Percentiles rank a stretch among this genome's conserved stretches.
Evolutionary conservation across 1,284 basidiomycete genomes (phyloP).

Genomic region (Grifola frondosa): DNA sequence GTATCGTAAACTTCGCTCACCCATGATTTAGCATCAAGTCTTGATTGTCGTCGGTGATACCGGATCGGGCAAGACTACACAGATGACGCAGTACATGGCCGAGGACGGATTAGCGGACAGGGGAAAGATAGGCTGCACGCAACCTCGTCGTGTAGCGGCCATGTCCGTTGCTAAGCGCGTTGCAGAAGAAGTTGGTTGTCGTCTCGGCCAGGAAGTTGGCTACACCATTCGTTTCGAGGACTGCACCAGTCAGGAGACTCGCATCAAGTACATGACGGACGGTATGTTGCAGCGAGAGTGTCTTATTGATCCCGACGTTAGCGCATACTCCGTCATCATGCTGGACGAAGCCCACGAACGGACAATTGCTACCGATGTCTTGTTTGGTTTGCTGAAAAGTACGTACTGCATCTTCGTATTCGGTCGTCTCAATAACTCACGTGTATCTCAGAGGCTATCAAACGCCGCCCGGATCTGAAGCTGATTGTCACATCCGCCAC

Average conservation of each 20-base stretch:
- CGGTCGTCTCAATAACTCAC: constrained; percentile 17
- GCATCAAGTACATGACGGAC: constrained; percentile 99
- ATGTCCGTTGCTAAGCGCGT: constrained; percentile 99
- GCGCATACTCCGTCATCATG: constrained; percentile 94
- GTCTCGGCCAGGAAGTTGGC: constrained; percentile 95
- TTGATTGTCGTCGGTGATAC: constrained; percentile 87
- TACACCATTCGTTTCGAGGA: constrained; percentile 99
- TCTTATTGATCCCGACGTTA: constrained; percentile 92
- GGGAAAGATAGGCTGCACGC: constrained; percentile 94
- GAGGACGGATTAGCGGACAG: constrained; percentile 77
- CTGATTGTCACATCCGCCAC: constrained; percentile 98
- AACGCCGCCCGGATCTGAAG: constrained; percentile 92
- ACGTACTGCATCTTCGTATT: constrained; percentile 34
- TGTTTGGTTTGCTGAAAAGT: constrained; percentile 97
- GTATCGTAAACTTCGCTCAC: constrained; percentile 22
- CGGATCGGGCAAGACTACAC: constrained; percentile 82
- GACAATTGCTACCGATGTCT: constrained; percentile 95
- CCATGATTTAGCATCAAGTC: constrained; percentile 81
- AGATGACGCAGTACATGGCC: constrained; percentile 79
- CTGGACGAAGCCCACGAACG: constrained; percentile 99
- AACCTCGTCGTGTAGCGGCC: constrained; percentile 97
- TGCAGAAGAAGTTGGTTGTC: constrained; percentile 95
- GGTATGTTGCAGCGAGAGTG: constrained; percentile 99
- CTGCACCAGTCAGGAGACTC: constrained; percentile 95
- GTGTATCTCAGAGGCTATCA: constrained; percentile 78